A percentile compares a stretch with the other conserved stretches of the same genome.
phyloP scores from a whole-genome alignment of 306 rosid genomes.

The Amphicarpaea edgeworthii region DNA sequence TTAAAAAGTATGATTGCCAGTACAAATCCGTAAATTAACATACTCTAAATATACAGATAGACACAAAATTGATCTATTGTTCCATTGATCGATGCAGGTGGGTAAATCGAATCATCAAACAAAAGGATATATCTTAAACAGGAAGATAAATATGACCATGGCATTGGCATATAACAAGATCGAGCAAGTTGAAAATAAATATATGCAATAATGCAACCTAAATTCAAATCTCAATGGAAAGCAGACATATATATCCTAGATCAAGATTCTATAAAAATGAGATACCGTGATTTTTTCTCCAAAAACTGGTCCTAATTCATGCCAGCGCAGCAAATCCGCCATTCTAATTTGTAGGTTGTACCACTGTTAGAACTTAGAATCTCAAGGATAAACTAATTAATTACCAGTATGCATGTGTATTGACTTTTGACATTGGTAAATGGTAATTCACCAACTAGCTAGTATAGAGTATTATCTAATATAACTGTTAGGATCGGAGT shows the following conservation, averaged over 20 bases:
- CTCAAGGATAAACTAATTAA: conserved; percentile 21
- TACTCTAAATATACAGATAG: neutral
- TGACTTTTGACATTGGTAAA: conserved; percentile 2
- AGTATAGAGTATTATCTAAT: too few relatives aligned
- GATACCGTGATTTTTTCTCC: conserved; percentile 7
- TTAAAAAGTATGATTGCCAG: neutral
- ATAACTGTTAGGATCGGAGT: conserved; percentile 47
- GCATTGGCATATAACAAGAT: neutral
- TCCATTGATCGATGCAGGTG: neutral
- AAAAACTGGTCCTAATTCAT: neutral
- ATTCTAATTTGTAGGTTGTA: neutral
- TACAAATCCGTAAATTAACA: neutral
- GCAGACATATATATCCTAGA: conserved; percentile 13
- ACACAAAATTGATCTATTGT: neutral
- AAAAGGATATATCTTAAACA: neutral
- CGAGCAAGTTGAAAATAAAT: conserved; percentile 1
- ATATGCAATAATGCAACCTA: conserved; percentile 10
- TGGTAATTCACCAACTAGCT: conserved; percentile 8
- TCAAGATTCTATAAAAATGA: neutral
- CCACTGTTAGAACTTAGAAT: neutral
- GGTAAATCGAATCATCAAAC: neutral
- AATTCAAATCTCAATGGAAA: conserved; percentile 3
- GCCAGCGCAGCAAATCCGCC: neutral
- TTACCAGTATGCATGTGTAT: neutral
- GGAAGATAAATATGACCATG: conserved; percentile 4